Conservation (phyloP, 192 early-diverging fungal genomes). For the Spizellomyces punctatus region DNA sequence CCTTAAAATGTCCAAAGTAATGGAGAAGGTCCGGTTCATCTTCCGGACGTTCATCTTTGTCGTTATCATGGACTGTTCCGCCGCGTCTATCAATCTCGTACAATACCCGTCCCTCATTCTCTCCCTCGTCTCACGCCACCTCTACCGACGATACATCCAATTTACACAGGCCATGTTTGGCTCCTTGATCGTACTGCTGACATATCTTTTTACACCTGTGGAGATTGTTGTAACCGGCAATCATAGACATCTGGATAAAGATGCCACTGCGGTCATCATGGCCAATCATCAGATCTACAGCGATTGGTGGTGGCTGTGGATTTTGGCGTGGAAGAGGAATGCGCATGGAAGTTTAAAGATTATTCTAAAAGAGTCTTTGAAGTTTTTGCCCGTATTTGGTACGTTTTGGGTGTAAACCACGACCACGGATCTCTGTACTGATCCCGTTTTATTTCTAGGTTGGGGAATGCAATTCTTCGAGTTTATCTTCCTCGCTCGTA, state of each 20-base stretch:
- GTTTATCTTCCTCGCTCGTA: slow-evolving; percentile 93
- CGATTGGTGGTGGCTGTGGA: slow-evolving; percentile 60
- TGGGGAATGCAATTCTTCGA: slow-evolving; percentile 86
- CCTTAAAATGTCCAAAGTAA: background rate
- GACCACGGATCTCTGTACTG: background rate
- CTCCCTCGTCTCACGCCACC: slow-evolving; percentile 19
- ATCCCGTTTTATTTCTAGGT: slow-evolving; percentile 13
- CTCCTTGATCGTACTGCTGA: slow-evolving; percentile 38
- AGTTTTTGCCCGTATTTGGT: slow-evolving; percentile 86
- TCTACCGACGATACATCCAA: slow-evolving; percentile 42
- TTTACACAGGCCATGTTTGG: slow-evolving; percentile 42
- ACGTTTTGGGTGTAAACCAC: slow-evolving; percentile 19
- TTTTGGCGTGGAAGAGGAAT: slow-evolving; percentile 53
- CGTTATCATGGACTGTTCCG: slow-evolving; percentile 29
- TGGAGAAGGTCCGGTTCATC: slow-evolving; percentile 8
- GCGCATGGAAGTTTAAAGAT: slow-evolving; percentile 89
- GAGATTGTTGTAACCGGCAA: slow-evolving; percentile 51
- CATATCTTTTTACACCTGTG: slow-evolving; percentile 38
- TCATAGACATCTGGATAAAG: slow-evolving; percentile 25
- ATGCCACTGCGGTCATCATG: slow-evolving; percentile 40
- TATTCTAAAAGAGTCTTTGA: slow-evolving; percentile 83
- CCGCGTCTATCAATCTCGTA: slow-evolving; percentile 28
- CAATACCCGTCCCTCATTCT: slow-evolving; percentile 34
- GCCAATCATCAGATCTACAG: slow-evolving; percentile 52
- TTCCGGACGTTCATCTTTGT: slow-evolving; percentile 35